Evolutionary conservation across 116 monocot species (phyloP), one percentile per base, ranked within the genome.

Genomic region (Phalaenopsis hybrid): DNA sequence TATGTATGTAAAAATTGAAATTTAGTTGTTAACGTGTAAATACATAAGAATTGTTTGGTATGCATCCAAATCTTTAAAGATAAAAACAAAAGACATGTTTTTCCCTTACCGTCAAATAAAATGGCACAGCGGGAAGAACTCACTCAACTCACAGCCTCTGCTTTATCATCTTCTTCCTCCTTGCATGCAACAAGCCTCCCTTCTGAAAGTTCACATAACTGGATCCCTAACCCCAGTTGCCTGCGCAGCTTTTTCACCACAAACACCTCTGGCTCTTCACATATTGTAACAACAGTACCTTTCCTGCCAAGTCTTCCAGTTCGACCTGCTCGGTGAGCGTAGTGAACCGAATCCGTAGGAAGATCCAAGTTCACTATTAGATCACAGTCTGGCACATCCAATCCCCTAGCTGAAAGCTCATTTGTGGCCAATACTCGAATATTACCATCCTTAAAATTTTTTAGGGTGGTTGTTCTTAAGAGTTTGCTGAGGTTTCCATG

Each of bases 291-390:
- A 52, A 98, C 98, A 50, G 28, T 90, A 10, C 98, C 98, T 82
- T 92, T 92, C 58, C 90, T 83, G 41, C 95, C 95, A 51, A 98
- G 95, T 43, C 98, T 82, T 18, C 98, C 95, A 4, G 98, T 90
- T 41, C 98, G 85, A 50, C 98, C 95, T 2, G 98, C 98, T 34
- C 98, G 83, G 78, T 98, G 98, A 17, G 98, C 93, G 78, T 98
- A 98, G 77, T 98, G 98, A 80, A 95, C 86, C 6, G 98, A 93
- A 68, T 98, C 98, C 0, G 98, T 98, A 1, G 98, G 98, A n/a
- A 98, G 79, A 77, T 95, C 95, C 75, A 98, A 78, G 84, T 98
- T 98, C 55, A 95, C 95, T 44, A 95, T 95, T 3, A 95, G 90
- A 74, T 94, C 98, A 65, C 98, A 98, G 45, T 98, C 95, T 6